These are phyloP conservation scores for Ramichloridium luteum DNA, from an alignment of 2,329 filamentous ascomycete species.

Conservation along the genomic window DNA sequence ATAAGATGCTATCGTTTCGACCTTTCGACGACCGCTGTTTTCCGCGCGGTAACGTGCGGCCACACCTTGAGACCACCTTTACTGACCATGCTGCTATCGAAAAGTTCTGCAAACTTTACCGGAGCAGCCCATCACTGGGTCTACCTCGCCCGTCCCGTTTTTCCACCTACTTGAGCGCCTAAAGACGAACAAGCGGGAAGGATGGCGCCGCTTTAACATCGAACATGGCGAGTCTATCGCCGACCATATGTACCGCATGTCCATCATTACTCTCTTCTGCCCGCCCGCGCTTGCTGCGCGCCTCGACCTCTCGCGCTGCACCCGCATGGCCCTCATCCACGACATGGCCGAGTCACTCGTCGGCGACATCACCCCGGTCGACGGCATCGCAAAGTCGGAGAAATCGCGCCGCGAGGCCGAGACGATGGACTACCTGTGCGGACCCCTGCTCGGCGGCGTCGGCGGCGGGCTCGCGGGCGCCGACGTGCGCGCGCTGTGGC, in stretches of 20 bases:
- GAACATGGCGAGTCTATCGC: constrained; percentile 70
- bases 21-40: too few species aligned
- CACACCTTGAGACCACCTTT: too few species aligned
- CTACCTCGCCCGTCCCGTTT: constrained; percentile 70
- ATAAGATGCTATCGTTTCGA: too few species aligned
- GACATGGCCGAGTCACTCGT: constrained; percentile 96
- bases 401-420: constrained; percentile 77
- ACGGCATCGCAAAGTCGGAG: constrained; percentile 71
- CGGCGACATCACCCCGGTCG: constrained; percentile 91
- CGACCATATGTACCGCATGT: constrained; percentile 99
- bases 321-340: constrained; percentile 90
- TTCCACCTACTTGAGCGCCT: constrained; percentile 89
- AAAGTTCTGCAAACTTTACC: constrained; percentile 54
- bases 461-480: constrained; percentile 56
- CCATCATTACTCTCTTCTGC: constrained; percentile 84
- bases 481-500: constrained; percentile 71
- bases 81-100: constrained; percentile 5
- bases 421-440: constrained; percentile 85
- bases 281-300: constrained; percentile 58
- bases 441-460: constrained; percentile 59
- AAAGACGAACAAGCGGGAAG: constrained; percentile 93
- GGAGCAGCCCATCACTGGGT: constrained; percentile 43
- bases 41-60: too few species aligned
- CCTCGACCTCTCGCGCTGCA: constrained; percentile 71
- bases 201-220: constrained; percentile 85